Evolutionary conservation across 2,329 filamentous ascomycete genomes (phyloP).

Genomic region (Fusarium penzigii): DNA sequence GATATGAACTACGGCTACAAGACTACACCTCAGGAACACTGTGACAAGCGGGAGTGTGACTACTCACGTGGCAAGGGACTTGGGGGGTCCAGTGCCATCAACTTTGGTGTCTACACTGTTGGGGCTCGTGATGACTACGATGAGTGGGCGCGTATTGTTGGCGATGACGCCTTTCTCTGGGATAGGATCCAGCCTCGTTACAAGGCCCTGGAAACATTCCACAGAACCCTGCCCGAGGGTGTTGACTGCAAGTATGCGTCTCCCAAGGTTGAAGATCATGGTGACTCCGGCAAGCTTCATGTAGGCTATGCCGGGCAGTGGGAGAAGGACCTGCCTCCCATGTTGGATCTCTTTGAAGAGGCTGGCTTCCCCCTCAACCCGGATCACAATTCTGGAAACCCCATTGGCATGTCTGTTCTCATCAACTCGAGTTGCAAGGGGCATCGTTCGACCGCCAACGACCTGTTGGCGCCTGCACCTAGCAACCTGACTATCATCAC

Average conservation of each 20-base stretch:
- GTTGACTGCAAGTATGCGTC: slow-evolving; percentile 48
- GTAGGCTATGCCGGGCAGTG: slow-evolving; percentile 49
- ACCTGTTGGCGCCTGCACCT: slow-evolving; percentile 45
- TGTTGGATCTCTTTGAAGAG: slow-evolving; percentile 50
- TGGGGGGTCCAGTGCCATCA: slow-evolving; percentile 54
- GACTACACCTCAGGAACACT: slow-evolving; percentile 47
- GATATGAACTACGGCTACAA: slow-evolving; percentile 56
- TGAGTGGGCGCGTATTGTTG: slow-evolving; percentile 57
- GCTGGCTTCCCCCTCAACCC: slow-evolving; percentile 51
- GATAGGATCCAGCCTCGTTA: slow-evolving; percentile 50
- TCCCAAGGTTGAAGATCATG: slow-evolving; percentile 49
- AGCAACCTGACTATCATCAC: slow-evolving; percentile 41
- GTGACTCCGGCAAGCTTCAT: slow-evolving; percentile 47
- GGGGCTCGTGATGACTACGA: slow-evolving; percentile 63
- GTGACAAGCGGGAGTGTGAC: slow-evolving; percentile 45
- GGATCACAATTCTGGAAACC: slow-evolving; percentile 60
- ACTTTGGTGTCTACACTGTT: slow-evolving; percentile 54
- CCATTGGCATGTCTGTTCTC: slow-evolving; percentile 53
- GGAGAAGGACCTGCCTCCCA: slow-evolving; percentile 48
- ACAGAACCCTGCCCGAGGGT: slow-evolving; percentile 39
- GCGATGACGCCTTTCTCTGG: slow-evolving; percentile 59
- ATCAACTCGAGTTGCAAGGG: slow-evolving; percentile 53
- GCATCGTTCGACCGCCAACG: slow-evolving; percentile 50
- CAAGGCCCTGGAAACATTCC: slow-evolving; percentile 56
- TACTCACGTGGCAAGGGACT: slow-evolving; percentile 53